Conservation (phyloP, 306 rosid species). For the Hylodesmum podocarpum region DNA sequence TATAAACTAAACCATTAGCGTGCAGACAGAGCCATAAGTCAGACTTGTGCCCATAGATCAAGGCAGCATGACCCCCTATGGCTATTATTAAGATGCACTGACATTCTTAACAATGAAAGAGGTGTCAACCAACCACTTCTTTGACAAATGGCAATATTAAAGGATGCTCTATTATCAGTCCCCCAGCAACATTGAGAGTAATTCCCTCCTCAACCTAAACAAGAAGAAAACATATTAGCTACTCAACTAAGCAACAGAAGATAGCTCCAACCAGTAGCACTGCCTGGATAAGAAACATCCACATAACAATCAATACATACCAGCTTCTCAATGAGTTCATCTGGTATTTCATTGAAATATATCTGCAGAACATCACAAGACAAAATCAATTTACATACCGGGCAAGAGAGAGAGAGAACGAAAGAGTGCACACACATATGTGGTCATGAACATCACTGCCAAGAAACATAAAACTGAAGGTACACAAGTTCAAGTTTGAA, state of each 20-base stretch:
- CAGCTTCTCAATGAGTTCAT: slow-evolving; percentile 81
- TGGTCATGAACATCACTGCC: background rate
- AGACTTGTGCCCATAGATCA: slow-evolving; percentile 9
- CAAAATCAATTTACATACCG: slow-evolving; percentile 19
- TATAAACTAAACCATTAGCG: slow-evolving; percentile 9
- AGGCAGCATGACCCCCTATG: background rate
- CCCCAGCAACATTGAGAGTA: slow-evolving; percentile 91
- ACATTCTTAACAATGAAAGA: slow-evolving; percentile 9
- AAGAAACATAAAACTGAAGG: slow-evolving; percentile 16
- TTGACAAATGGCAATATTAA: slow-evolving; percentile 68
- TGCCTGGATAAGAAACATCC: background rate
- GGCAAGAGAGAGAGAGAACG: background rate
- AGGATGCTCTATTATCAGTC: slow-evolving; percentile 92
- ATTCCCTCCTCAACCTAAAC: slow-evolving; percentile 81
- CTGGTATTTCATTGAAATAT: slow-evolving; percentile 85
- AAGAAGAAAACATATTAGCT: background rate
- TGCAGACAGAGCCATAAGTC: slow-evolving; percentile 6
- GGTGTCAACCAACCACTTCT: slow-evolving; percentile 80
- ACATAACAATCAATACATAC: slow-evolving; percentile 45
- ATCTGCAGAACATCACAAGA: slow-evolving; percentile 59
- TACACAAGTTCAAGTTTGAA: slow-evolving; percentile 9
- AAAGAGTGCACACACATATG: background rate
- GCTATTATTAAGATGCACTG: slow-evolving; percentile 15
- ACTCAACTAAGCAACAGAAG: background rate
- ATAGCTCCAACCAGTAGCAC: background rate